Evolutionary conservation across 306 rosid species (phyloP).

Genomic region (Purshia tridentata): DNA sequence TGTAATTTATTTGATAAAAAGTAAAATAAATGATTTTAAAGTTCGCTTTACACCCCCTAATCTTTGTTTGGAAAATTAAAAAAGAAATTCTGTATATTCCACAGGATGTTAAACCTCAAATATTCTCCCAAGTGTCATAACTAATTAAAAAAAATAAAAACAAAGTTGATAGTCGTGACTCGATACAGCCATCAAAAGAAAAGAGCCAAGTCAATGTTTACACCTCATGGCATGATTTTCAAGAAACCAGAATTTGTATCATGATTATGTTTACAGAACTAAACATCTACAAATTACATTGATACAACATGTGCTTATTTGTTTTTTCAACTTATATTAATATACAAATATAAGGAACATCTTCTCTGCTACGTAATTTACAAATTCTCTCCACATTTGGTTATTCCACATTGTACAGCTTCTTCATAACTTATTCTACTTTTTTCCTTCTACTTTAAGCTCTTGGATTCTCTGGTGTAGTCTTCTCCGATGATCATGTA

Average conservation of each 20-base stretch:
- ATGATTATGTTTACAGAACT: conserved; percentile 6
- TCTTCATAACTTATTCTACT: conserved; percentile 32
- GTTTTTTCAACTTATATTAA: neutral
- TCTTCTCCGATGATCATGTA: conserved; percentile 75
- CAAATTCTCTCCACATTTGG: conserved; percentile 33
- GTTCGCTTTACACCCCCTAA: no score
- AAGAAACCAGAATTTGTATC: neutral
- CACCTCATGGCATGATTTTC: no score
- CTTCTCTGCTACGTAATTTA: conserved; percentile 38
- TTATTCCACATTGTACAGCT: conserved; percentile 18
- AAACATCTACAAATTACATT: conserved; percentile 5
- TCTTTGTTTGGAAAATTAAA: no score
- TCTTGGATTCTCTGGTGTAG: conserved; percentile 75
- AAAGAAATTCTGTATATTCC: no score
- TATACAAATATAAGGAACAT: neutral
- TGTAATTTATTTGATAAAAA: no score
- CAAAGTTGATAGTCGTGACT: no score
- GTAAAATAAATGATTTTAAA: no score
- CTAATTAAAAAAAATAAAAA: no score
- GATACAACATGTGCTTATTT: neutral
- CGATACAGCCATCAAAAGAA: no score
- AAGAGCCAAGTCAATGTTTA: no score
- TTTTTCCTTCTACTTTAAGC: conserved; percentile 55
- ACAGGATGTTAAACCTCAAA: no score
- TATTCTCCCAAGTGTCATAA: no score